Percentiles rank a stretch among this genome's conserved stretches.
Evolutionary conservation across 176 grass and related monocot species (phyloP).

Genomic region (Oryza glaberrima): DNA sequence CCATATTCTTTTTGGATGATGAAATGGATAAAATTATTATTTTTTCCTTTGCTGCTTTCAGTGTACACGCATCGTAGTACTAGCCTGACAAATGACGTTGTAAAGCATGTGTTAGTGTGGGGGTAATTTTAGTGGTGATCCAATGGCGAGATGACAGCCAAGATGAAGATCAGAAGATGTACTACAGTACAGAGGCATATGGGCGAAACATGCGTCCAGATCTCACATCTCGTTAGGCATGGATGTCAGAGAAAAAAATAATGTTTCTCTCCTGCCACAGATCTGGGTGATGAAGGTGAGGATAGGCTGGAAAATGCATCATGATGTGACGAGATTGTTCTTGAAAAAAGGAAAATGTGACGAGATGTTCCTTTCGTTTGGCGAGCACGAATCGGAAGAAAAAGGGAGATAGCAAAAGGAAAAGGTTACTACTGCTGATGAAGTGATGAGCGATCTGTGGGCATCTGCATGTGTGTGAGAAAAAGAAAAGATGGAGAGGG

Average conservation of each 20-base stretch:
- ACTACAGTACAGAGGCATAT: slow-evolving; percentile 8
- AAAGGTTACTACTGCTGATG: neutral
- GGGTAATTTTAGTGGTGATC: neutral
- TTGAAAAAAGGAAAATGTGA: neutral
- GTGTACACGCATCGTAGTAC: too few relatives aligned
- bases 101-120: neutral
- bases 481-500: neutral
- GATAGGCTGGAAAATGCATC: neutral
- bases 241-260: slow-evolving; percentile 31
- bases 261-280: slow-evolving; percentile 16
- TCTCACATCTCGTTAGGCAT: slow-evolving; percentile 38
- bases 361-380: slow-evolving; percentile 12
- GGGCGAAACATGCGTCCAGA: slow-evolving; percentile 36
- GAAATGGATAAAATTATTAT: neutral
- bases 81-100: neutral
- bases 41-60: neutral
- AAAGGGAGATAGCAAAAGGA: neutral
- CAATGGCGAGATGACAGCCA: neutral
- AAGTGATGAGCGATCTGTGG: neutral
- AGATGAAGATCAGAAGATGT: neutral
- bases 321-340: neutral
- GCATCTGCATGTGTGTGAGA: slow-evolving; percentile 38
- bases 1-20: neutral
- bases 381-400: neutral
- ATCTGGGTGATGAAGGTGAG: slow-evolving; percentile 7